A percentile compares a stretch with the other conserved stretches of the same genome.
Conservation (phyloP, 2,329 filamentous ascomycete genomes). For the Talaromyces verruculosus region DNA sequence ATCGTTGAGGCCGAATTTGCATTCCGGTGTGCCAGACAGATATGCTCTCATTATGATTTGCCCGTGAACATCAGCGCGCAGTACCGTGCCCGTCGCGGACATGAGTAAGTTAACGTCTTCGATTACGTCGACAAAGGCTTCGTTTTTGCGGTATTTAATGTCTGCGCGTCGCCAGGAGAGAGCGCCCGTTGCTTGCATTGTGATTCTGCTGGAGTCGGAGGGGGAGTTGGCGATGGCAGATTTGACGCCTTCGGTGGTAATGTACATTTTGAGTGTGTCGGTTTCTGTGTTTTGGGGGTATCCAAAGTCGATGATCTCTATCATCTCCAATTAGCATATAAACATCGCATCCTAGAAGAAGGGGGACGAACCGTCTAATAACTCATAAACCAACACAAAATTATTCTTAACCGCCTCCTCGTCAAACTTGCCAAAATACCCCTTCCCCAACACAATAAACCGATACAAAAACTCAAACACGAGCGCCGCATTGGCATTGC, state of each 20-base stretch:
- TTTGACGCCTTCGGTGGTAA: slow-evolving; percentile 98
- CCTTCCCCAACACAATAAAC: slow-evolving; percentile 82
- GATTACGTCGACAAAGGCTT: slow-evolving; percentile 98
- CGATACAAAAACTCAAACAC: slow-evolving; percentile 98
- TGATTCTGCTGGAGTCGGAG: slow-evolving; percentile 95
- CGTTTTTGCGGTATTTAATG: slow-evolving; percentile 99
- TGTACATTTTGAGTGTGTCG: slow-evolving; percentile 99
- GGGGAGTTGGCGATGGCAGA: slow-evolving; percentile 65
- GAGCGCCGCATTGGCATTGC: slow-evolving; percentile 96
- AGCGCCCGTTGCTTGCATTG: slow-evolving; percentile 97
- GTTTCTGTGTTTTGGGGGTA: slow-evolving; percentile 99
- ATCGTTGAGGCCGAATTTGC: slow-evolving; percentile 98
- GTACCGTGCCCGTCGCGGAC: slow-evolving; percentile 93
- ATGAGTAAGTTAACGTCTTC: slow-evolving; percentile 98
- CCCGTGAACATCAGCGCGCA: slow-evolving; percentile 93
- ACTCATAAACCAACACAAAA: slow-evolving; percentile 97
- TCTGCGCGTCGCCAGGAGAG: slow-evolving; percentile 96
- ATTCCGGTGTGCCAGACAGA: slow-evolving; percentile 92
- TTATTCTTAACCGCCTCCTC: slow-evolving; percentile 99
- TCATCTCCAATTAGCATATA: not conserved
- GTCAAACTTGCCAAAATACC: slow-evolving; percentile 98
- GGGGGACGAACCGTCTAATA: slow-evolving; percentile 81
- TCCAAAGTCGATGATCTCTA: slow-evolving; percentile 97
- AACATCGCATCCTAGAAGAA: too few relatives aligned
- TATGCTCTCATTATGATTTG: slow-evolving; percentile 99